Evolutionary conservation across 768 basidiomycete genomes (phyloP).

Genomic region (Pleurotus ostreatus): DNA sequence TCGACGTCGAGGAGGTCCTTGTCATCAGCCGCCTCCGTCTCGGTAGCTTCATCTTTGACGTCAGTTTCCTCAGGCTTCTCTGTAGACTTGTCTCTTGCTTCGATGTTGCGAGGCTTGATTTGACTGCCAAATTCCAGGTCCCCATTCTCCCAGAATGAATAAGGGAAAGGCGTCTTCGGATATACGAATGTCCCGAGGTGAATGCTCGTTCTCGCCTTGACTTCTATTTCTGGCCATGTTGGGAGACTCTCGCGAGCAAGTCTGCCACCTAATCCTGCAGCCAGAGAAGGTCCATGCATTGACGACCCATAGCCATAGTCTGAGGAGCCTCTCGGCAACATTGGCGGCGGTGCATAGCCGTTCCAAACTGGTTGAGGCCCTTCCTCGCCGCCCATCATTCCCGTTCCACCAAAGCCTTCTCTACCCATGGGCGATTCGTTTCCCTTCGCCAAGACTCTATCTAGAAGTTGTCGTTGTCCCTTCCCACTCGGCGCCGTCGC

Average conservation of each 20-base stretch:
- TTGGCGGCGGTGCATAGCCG: neutral
- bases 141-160: conserved; percentile 27
- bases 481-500: neutral
- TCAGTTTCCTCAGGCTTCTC: conserved; percentile 15
- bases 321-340: neutral
- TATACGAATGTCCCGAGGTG: conserved; percentile 57
- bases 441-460: neutral
- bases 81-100: conserved; percentile 16
- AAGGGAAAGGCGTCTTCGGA: conserved; percentile 58
- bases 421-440: neutral
- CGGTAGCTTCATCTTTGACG: conserved; percentile 12
- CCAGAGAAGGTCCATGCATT: no score
- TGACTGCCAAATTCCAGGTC: conserved; percentile 25
- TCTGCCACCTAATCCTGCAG: conserved; percentile 16
- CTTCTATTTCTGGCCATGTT: conserved; percentile 19
- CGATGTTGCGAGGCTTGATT: conserved; percentile 15
- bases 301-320: neutral
- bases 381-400: conserved; percentile 3
- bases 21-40: conserved; percentile 14
- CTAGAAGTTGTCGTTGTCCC: neutral
- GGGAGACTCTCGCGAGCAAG: conserved; percentile 12
- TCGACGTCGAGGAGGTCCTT: conserved; percentile 33
- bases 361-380: neutral
- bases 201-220: conserved; percentile 25
- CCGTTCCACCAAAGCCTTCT: neutral